Conservation (phyloP, 139 green algal genomes). For the Micractinium sp. region DNA sequence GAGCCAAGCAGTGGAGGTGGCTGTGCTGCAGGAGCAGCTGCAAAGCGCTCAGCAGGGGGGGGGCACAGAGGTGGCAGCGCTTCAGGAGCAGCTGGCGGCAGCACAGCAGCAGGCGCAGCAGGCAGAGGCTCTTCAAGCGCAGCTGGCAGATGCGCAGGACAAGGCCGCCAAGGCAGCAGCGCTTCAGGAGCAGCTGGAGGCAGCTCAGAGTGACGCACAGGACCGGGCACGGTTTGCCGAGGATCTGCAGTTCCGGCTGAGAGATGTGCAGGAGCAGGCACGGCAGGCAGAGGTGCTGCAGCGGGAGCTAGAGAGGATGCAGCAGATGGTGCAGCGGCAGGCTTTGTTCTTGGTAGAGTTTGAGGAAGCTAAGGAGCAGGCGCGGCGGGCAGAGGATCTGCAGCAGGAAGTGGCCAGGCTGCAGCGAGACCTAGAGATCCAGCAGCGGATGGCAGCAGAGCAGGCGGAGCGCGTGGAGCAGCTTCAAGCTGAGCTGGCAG, state of each 20-base stretch:
- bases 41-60: neutral
- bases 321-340: neutral
- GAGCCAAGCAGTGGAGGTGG: neutral
- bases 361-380: neutral
- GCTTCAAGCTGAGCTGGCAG: conserved; percentile 4
- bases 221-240: neutral
- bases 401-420: neutral
- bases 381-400: neutral
- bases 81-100: neutral
- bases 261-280: neutral
- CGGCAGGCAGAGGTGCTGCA: neutral
- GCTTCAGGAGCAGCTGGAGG: neutral
- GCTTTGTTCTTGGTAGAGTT: neutral
- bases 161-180: neutral
- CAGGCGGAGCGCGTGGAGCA: neutral
- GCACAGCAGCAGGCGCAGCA: neutral
- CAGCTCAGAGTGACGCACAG: neutral
- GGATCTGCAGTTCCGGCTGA: conserved; percentile 8
- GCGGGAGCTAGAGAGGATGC: neutral
- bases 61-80: neutral
- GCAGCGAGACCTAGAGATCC: neutral
- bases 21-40: conserved; percentile 16
- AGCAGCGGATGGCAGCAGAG: neutral
- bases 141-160: conserved; percentile 2
- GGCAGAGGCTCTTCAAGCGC: conserved; percentile 1